Evolutionary conservation across 805 yeast species (phyloP), one percentile per base, ranked within the genome.

Genomic region (Yamadazyma sp.): DNA sequence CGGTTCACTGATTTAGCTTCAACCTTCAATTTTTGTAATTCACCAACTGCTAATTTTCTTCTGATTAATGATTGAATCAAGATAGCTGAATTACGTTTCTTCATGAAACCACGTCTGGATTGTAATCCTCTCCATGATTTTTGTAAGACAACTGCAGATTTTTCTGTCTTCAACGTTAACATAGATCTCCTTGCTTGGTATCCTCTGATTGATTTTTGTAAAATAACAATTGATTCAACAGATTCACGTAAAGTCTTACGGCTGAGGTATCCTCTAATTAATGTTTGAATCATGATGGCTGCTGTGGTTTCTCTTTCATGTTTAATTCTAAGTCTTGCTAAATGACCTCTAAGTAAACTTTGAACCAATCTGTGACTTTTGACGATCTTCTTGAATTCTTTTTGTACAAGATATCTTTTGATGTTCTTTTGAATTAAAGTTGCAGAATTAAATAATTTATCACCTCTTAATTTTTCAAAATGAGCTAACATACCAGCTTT

Each of bases 401-500:
- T 73, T 51, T 91, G 82, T 56, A 75, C 78, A 46, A 73, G 67
- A 18, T 71, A 62, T 53, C 77, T 82, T 52, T 84, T 76, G 56
- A 89, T 66, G 50, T 83, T 76, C 72, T 86, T 87, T 65, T 93
- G 98, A 47, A 91, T 82, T 62, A 83, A 63, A 11, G 79, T 80
- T 4, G 96, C 96, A 30, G 95, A 80, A 34, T 67, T 73, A 52
- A 75, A 75, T 47, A 88, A 75, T 51, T 88, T 86, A 43, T 82
- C 85, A 21, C 88, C 67, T 60, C 97, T 79, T 53, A 83, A 63
- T 49, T 86, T 86, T 62, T 91, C 98, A 49, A 91, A 71, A 44
- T 79, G 80, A 4, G 97, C 98, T 58, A 91, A 70, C 83, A 91
- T 85, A 56, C 98, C 98, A 20, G 97, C 96, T 52, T 95, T 83